phyloP scores from a whole-genome alignment of 345 rosid species.

The Lumnitzera littorea region DNA sequence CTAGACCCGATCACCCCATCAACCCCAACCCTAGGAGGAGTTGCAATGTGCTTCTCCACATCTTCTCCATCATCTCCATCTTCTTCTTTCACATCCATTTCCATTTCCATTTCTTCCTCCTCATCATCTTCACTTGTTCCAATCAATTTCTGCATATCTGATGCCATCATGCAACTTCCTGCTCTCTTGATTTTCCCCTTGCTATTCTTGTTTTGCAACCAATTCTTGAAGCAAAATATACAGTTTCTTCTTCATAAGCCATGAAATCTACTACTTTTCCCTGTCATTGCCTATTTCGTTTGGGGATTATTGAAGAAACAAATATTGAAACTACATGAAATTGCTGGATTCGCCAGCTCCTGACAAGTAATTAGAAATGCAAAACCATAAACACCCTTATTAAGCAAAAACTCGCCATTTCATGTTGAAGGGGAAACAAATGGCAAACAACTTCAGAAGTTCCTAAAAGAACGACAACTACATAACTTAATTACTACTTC shows the following conservation, averaged over 20 bases:
- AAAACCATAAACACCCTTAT: too few relatives aligned
- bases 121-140: constrained; percentile 86
- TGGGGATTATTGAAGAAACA: background rate
- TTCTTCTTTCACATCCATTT: constrained; percentile 87
- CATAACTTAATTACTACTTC: too few relatives aligned
- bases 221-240: background rate
- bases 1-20: constrained; percentile 38
- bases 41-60: constrained; percentile 40
- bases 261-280: constrained; percentile 13
- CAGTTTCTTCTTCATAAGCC: constrained; percentile 5
- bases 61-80: constrained; percentile 52
- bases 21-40: constrained; percentile 35
- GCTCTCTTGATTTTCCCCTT: background rate
- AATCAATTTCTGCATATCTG: constrained; percentile 69
- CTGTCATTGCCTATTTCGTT: background rate
- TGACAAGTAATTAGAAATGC: too few relatives aligned
- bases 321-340: too few relatives aligned
- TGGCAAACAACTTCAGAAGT: too few relatives aligned
- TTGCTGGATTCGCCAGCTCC: too few relatives aligned
- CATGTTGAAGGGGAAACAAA: too few relatives aligned
- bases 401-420: too few relatives aligned
- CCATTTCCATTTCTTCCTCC: constrained; percentile 87
- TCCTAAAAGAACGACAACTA: too few relatives aligned
- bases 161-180: constrained; percentile 44
- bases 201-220: background rate